phyloP scores from a whole-genome alignment of 306 rosid species.

The Ammopiptanthus mongolicus region DNA sequence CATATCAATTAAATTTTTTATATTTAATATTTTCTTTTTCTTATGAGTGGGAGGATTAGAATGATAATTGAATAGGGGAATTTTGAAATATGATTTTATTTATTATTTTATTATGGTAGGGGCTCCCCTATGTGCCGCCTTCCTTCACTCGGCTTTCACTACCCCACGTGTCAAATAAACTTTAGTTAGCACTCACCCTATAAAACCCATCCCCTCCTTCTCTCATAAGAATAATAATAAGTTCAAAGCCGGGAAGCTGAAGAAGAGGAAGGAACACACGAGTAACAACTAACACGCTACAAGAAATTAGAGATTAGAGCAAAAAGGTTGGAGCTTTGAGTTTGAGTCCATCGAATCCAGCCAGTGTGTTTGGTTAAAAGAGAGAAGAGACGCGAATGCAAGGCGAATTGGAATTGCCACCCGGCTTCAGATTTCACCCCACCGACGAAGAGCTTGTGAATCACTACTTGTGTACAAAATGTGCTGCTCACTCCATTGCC shows the following conservation, averaged over 20 bases:
- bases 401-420: constrained; percentile 57
- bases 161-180: constrained; percentile 34
- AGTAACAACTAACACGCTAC: background rate
- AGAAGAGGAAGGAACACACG: background rate
- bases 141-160: background rate
- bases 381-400: constrained; percentile 33
- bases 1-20: too few relatives aligned
- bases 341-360: too few relatives aligned
- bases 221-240: too few relatives aligned
- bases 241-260: background rate
- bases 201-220: background rate
- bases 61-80: too few relatives aligned
- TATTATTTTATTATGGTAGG: too few relatives aligned
- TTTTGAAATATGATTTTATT: too few relatives aligned
- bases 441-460: constrained; percentile 86
- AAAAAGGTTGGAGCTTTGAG: too few relatives aligned
- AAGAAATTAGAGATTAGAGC: too few relatives aligned
- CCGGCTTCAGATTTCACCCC: constrained; percentile 95
- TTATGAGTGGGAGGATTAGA: too few relatives aligned
- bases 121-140: constrained; percentile 1
- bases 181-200: background rate
- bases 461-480: constrained; percentile 70
- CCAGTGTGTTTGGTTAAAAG: too few relatives aligned
- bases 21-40: too few relatives aligned
- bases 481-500: constrained; percentile 57